These are phyloP conservation scores for Echinochloa phyllopogon DNA, from an alignment of 176 grass and related monocot genomes.

Conservation along the genomic window DNA sequence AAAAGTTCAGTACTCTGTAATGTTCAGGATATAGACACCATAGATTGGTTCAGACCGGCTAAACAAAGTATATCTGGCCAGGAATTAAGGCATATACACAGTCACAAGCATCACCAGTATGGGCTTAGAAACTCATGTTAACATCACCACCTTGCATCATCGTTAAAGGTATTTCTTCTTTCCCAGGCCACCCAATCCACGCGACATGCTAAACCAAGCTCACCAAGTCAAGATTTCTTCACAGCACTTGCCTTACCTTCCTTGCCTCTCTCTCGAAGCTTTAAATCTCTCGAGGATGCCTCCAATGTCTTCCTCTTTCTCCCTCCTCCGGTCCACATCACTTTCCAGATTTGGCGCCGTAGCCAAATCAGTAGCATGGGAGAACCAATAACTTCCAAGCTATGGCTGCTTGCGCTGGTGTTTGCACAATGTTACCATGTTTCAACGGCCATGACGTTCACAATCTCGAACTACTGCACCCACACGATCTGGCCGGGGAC, in stretches of 20 bases:
- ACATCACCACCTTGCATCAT: conserved; percentile 49
- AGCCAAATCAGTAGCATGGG: conserved; percentile 34
- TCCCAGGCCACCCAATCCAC: conserved; percentile 58
- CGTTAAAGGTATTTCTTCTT: conserved; percentile 79
- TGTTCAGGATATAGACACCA: neutral
- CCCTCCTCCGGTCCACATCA: neutral
- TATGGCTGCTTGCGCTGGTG: conserved; percentile 36
- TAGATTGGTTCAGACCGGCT: neutral
- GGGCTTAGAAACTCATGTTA: conserved; percentile 26
- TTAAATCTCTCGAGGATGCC: conserved; percentile 50
- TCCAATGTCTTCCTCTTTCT: conserved; percentile 51
- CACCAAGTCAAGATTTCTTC: conserved; percentile 50
- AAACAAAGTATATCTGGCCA: conserved; percentile 44
- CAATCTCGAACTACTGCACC: conserved; percentile 81
- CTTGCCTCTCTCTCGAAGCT: neutral
- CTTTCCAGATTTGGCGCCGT: neutral
- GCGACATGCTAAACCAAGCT: conserved; percentile 75
- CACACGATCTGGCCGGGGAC: conserved; percentile 88
- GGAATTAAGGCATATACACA: conserved; percentile 51
- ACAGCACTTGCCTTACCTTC: conserved; percentile 6
- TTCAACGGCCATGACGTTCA: conserved; percentile 58
- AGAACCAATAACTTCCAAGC: conserved; percentile 3
- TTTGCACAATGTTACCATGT: conserved; percentile 20
- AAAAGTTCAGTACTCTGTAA: conserved; percentile 8
- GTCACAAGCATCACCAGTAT: conserved; percentile 27